These are phyloP conservation scores for Jamesozyma spencerorum DNA, from an alignment of 805 yeast species.

Conservation along the genomic window DNA sequence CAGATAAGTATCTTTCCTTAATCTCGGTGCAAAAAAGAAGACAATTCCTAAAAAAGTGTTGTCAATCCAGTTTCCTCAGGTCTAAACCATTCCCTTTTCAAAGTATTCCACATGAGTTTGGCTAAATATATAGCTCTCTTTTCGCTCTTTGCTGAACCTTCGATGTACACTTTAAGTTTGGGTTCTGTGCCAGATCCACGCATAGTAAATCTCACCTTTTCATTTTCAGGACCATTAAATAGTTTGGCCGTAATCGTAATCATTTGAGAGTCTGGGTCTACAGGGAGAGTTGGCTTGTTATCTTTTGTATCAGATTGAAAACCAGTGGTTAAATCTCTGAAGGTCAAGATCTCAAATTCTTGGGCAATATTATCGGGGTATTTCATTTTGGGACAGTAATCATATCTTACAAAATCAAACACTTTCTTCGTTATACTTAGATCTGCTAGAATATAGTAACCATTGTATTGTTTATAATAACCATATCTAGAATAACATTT, in stretches of 20 bases:
- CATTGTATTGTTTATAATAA: constrained; percentile 74
- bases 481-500: constrained; percentile 61
- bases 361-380: constrained; percentile 47
- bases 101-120: constrained; percentile 52
- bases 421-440: constrained; percentile 42
- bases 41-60: constrained; percentile 12
- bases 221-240: constrained; percentile 18
- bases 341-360: constrained; percentile 43
- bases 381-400: constrained; percentile 15
- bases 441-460: constrained; percentile 65
- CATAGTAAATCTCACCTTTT: constrained; percentile 61
- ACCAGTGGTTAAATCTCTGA: constrained; percentile 83
- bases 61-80: constrained; percentile 43
- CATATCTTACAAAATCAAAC: constrained; percentile 45
- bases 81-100: constrained; percentile 57
- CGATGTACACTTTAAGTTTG: constrained; percentile 83
- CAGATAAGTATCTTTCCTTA: no score
- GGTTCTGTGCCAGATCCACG: constrained; percentile 98
- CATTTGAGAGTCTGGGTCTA: constrained; percentile 74
- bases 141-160: constrained; percentile 49
- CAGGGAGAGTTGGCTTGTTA: constrained; percentile 55
- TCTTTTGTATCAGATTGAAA: constrained; percentile 61
- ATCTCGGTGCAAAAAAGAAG: no score
- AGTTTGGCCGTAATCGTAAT: constrained; percentile 50
- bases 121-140: constrained; percentile 45